Conservation (phyloP, 2,329 filamentous ascomycete species). For the Mycosphaerella sp. region DNA sequence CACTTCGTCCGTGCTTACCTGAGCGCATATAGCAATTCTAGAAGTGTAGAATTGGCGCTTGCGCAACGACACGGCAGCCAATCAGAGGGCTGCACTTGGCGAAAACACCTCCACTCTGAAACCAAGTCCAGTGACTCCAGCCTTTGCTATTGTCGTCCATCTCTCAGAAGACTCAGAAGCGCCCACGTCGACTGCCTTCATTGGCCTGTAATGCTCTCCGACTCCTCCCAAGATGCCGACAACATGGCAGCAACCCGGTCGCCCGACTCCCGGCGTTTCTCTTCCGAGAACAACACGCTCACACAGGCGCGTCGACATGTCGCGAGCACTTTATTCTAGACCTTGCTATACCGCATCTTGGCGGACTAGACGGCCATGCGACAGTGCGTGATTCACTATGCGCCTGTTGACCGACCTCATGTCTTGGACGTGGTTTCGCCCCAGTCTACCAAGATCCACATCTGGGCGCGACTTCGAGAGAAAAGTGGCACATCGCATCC, state of each 20-base stretch:
- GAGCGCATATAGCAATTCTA: too few relatives aligned
- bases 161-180: conserved; percentile 9
- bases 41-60: not conserved
- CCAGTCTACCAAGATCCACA: conserved; percentile 12
- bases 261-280: conserved; percentile 12
- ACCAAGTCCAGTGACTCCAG: not conserved
- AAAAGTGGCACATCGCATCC: conserved; percentile 3
- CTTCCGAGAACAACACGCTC: conserved; percentile 13
- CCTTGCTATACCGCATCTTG: conserved; percentile 10
- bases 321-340: conserved; percentile 17
- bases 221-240: conserved; percentile 2
- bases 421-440: conserved; percentile 13
- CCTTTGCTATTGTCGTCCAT: conserved; percentile 16
- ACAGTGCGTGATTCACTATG: conserved; percentile 14
- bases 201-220: conserved; percentile 11
- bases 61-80: not conserved
- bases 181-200: conserved; percentile 13
- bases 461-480: conserved; percentile 10
- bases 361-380: not conserved
- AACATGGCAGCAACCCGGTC: conserved; percentile 5
- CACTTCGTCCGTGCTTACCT: conserved; percentile 1
- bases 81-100: not conserved
- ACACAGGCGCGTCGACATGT: conserved; percentile 20
- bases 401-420: conserved; percentile 8
- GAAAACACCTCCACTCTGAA: not conserved